phyloP scores from a whole-genome alignment of 257 asterid species.

The Solanum chaucha region DNA sequence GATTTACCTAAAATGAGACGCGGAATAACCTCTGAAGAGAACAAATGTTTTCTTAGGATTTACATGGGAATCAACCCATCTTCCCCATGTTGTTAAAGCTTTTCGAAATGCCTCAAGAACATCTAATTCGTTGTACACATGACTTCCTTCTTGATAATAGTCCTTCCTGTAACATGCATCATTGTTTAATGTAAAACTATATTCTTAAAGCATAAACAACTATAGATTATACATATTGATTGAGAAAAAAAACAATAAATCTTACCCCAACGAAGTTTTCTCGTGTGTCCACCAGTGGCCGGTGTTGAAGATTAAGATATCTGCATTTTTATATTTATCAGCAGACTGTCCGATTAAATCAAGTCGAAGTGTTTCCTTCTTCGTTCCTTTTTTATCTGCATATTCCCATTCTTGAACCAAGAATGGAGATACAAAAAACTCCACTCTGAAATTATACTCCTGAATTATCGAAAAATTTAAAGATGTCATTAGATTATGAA shows the following conservation, averaged over 20 bases:
- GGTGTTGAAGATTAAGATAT: slow-evolving; percentile 57
- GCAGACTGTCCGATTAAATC: slow-evolving; percentile 42
- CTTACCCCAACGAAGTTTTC: slow-evolving; percentile 60
- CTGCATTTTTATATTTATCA: slow-evolving; percentile 41
- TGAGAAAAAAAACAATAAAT: neutral
- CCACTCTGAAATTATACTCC: slow-evolving; percentile 53
- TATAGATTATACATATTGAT: neutral
- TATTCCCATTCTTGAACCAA: slow-evolving; percentile 69
- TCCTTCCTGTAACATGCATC: slow-evolving; percentile 42
- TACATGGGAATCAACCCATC: slow-evolving; percentile 53
- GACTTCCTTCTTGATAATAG: slow-evolving; percentile 69
- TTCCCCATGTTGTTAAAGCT: slow-evolving; percentile 64
- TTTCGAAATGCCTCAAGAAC: slow-evolving; percentile 57
- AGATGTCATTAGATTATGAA: neutral
- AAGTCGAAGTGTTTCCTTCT: slow-evolving; percentile 65
- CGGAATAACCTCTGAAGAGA: slow-evolving; percentile 64
- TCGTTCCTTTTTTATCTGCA: slow-evolving; percentile 23
- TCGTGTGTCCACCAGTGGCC: slow-evolving; percentile 93
- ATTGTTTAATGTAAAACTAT: neutral
- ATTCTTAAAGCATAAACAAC: neutral
- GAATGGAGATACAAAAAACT: slow-evolving; percentile 60
- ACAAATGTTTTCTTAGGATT: slow-evolving; percentile 41
- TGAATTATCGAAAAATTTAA: slow-evolving; percentile 3
- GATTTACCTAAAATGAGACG: slow-evolving; percentile 64
- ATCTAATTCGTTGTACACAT: slow-evolving; percentile 40